Conservation (phyloP, 2,329 filamentous ascomycete genomes). For the Fusarium sp. region DNA sequence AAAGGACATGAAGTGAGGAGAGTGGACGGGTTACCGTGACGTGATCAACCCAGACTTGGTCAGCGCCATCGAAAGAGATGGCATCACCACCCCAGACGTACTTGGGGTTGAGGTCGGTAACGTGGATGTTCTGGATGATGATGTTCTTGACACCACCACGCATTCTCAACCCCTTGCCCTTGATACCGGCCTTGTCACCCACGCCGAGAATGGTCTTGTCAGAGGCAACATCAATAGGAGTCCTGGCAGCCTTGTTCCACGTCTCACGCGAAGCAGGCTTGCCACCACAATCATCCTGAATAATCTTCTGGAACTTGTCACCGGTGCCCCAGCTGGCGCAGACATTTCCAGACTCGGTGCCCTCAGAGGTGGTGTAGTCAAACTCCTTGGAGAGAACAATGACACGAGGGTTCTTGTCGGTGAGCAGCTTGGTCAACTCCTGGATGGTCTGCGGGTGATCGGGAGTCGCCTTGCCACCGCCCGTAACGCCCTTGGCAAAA, state of each 20-base stretch:
- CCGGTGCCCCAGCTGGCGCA: background rate
- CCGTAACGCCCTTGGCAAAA: constrained; percentile 66
- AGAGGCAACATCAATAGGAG: constrained; percentile 62
- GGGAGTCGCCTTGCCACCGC: constrained; percentile 67
- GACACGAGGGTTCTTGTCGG: constrained; percentile 63
- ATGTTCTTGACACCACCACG: constrained; percentile 61
- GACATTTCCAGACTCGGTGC: constrained; percentile 35
- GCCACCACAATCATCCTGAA: constrained; percentile 21
- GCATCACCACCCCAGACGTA: constrained; percentile 71
- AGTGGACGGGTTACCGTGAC: constrained; percentile 50
- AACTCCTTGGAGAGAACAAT: constrained; percentile 68
- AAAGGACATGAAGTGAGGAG: background rate
- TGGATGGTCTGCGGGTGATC: constrained; percentile 64
- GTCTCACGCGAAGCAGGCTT: constrained; percentile 42
- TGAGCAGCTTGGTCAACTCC: constrained; percentile 69
- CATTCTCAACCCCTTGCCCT: constrained; percentile 66
- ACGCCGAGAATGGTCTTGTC: constrained; percentile 68
- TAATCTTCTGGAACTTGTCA: constrained; percentile 49
- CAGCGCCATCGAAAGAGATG: constrained; percentile 61
- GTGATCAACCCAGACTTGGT: constrained; percentile 62
- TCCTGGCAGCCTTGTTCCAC: constrained; percentile 62
- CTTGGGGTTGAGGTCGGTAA: constrained; percentile 66
- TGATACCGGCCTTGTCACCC: constrained; percentile 65
- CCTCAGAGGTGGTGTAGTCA: constrained; percentile 67
- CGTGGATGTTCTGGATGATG: constrained; percentile 69